A percentile compares a stretch with the other conserved stretches of the same genome.
Conservation (phyloP, 805 yeast species). For the Lipomyces yamadae region DNA sequence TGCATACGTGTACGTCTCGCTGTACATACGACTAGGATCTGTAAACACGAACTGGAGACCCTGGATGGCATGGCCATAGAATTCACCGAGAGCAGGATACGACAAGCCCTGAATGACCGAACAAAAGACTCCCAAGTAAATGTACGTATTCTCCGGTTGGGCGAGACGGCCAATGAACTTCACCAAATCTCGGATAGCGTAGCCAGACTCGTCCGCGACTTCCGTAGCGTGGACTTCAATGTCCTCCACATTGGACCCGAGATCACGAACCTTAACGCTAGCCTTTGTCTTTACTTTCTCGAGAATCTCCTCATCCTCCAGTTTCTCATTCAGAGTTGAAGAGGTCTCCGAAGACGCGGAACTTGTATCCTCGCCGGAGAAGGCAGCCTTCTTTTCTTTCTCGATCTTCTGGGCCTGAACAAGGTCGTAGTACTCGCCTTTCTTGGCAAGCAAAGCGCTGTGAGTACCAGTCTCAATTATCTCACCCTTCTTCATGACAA, state of each 20-base stretch:
- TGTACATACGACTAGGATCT: conserved; percentile 45
- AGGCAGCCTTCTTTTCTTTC: conserved; percentile 39
- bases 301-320: conserved; percentile 25
- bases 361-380: conserved; percentile 1
- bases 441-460: conserved; percentile 43
- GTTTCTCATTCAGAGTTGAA: conserved; percentile 19
- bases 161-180: conserved; percentile 27
- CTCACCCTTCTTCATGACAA: conserved; percentile 57
- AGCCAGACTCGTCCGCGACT: conserved; percentile 9
- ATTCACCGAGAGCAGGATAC: conserved; percentile 36
- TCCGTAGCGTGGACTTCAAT: not conserved
- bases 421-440: conserved; percentile 45
- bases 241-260: conserved; percentile 13
- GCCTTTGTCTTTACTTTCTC: conserved; percentile 26
- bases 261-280: conserved; percentile 19
- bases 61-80: conserved; percentile 35
- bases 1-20: conserved; percentile 48
- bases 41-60: conserved; percentile 44
- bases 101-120: conserved; percentile 36
- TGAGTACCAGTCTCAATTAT: conserved; percentile 56
- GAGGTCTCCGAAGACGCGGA: conserved; percentile 21
- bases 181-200: conserved; percentile 26
- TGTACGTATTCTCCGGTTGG: conserved; percentile 25
- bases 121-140: conserved; percentile 26
- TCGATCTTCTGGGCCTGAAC: conserved; percentile 48